A percentile compares a stretch with the other conserved stretches of the same genome.
phyloP scores from a whole-genome alignment of 2,329 filamentous ascomycete genomes.

The Remersonia thermophila region DNA sequence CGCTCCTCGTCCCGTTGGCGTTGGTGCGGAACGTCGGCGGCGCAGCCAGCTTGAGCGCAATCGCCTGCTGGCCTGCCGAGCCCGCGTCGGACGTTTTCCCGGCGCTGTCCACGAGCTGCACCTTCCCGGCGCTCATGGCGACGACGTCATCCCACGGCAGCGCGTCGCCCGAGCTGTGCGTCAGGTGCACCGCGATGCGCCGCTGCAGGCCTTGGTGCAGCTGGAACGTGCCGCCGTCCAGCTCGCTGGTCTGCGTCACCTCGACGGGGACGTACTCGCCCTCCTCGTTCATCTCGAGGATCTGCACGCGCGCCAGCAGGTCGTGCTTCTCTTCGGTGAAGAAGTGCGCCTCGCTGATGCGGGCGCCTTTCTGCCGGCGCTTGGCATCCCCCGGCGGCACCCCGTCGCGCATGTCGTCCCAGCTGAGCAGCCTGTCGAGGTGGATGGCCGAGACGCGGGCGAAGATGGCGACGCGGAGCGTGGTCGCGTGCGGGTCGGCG shows the following conservation, averaged over 20 bases:
- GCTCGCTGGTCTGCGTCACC: constrained; percentile 71
- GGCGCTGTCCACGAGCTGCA: constrained; percentile 71
- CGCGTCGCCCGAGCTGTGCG: constrained; percentile 77
- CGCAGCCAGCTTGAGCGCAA: constrained; percentile 64
- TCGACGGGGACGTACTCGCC: constrained; percentile 89
- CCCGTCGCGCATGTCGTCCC: constrained; percentile 93
- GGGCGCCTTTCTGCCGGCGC: constrained; percentile 37
- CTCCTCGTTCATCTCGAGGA: constrained; percentile 82
- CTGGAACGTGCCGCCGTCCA: constrained; percentile 86
- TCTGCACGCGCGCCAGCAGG: constrained; percentile 73
- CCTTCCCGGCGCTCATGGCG: constrained; percentile 62
- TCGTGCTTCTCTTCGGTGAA: constrained; percentile 90
- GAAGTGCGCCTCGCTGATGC: constrained; percentile 85
- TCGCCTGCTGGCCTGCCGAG: constrained; percentile 53
- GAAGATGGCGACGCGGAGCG: constrained; percentile 78
- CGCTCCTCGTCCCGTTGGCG: constrained; percentile 76
- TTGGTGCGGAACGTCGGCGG: constrained; percentile 73
- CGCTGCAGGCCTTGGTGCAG: constrained; percentile 90
- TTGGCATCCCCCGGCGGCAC: constrained; percentile 45
- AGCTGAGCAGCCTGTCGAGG: constrained; percentile 90
- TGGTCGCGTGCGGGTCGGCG: constrained; percentile 54
- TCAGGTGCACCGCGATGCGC: constrained; percentile 75
- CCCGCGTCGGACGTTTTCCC: constrained; percentile 76
- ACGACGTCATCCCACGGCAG: constrained; percentile 80
- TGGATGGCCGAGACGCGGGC: constrained; percentile 87